These are phyloP conservation scores for Calvatia gigantea DNA, from an alignment of 768 basidiomycete species.

Conservation along the genomic window DNA sequence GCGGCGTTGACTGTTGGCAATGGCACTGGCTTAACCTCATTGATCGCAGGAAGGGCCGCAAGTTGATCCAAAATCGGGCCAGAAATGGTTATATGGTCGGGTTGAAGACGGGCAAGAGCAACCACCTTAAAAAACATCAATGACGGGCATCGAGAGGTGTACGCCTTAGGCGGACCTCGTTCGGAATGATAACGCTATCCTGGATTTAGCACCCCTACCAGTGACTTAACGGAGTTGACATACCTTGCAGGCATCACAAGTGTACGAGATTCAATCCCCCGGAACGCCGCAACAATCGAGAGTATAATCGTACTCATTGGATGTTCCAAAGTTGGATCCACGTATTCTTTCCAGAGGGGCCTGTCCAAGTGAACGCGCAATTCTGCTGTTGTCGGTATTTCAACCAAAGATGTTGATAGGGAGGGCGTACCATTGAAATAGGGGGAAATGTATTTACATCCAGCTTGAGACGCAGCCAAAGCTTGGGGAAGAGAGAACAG, in stretches of 20 bases:
- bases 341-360: slow-evolving; percentile 34
- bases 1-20: slow-evolving; percentile 4
- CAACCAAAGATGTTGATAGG: neutral
- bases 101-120: slow-evolving; percentile 35
- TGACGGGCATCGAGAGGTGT: neutral
- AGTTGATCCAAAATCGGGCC: slow-evolving; percentile 37
- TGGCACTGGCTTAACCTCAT: neutral
- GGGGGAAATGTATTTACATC: slow-evolving; percentile 49
- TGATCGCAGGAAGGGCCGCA: slow-evolving; percentile 20
- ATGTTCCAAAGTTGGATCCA: slow-evolving; percentile 34
- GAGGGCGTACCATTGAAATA: slow-evolving; percentile 48
- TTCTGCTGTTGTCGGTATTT: slow-evolving; percentile 22
- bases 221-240: neutral
- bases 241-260: slow-evolving; percentile 51
- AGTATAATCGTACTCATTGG: slow-evolving; percentile 38
- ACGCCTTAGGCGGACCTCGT: neutral
- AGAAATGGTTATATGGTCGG: slow-evolving; percentile 42
- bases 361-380: slow-evolving; percentile 45
- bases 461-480: slow-evolving; percentile 49
- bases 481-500: slow-evolving; percentile 56
- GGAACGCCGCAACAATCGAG: slow-evolving; percentile 34
- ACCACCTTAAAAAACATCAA: slow-evolving; percentile 27
- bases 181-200: neutral
- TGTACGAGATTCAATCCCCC: slow-evolving; percentile 32
- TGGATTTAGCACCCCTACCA: neutral